These are phyloP conservation scores for Colletotrichum salicis DNA, from an alignment of 2,329 filamentous ascomycete species.

Conservation along the genomic window DNA sequence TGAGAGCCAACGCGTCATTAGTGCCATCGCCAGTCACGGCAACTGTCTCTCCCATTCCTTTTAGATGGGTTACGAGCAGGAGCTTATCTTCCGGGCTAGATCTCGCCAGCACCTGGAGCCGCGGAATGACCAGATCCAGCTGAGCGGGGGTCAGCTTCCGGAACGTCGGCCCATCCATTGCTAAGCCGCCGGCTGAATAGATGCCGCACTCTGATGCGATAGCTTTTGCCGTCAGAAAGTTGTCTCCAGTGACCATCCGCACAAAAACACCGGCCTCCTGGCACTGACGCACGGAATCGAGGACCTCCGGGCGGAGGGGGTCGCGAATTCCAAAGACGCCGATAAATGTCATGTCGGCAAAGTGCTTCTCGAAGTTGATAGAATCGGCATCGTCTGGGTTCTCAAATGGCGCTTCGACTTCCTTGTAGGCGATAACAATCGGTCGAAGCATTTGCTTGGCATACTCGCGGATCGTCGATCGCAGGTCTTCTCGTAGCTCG, in stretches of 20 bases:
- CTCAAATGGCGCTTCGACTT: constrained; percentile 60
- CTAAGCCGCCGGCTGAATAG: constrained; percentile 65
- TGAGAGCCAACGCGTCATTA: constrained; percentile 70
- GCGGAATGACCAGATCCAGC: constrained; percentile 68
- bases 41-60: constrained; percentile 68
- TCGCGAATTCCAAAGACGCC: constrained; percentile 64
- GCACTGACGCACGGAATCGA: constrained; percentile 52
- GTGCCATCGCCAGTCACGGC: constrained; percentile 72
- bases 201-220: constrained; percentile 82
- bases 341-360: constrained; percentile 57
- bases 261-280: constrained; percentile 57
- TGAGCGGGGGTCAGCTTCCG: constrained; percentile 68
- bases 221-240: constrained; percentile 74
- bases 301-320: constrained; percentile 56
- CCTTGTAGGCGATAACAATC: constrained; percentile 73
- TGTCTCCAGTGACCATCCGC: constrained; percentile 61
- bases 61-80: constrained; percentile 69
- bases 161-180: constrained; percentile 77
- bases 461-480: constrained; percentile 58
- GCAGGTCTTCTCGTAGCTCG: constrained; percentile 45
- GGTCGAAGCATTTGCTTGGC: constrained; percentile 75
- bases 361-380: constrained; percentile 32
- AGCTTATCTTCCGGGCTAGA: constrained; percentile 75
- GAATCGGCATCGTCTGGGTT: constrained; percentile 30
- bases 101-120: constrained; percentile 71